Evolutionary conservation across 2,329 filamentous ascomycete species (phyloP).

Genomic region (Colletotrichum gigasporum): DNA sequence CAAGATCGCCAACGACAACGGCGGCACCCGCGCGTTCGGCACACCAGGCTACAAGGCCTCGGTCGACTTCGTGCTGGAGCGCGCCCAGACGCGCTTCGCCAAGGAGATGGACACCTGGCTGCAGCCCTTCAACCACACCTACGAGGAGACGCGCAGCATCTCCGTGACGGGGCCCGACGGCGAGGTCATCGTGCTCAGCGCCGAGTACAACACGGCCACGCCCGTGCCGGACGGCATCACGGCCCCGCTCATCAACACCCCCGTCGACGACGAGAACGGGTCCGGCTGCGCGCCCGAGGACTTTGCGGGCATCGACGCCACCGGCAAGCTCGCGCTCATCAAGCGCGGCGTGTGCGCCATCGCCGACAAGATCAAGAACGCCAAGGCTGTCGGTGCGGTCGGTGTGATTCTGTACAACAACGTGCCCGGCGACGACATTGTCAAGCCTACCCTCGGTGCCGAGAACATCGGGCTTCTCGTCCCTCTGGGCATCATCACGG

Average conservation of each 20-base stretch:
- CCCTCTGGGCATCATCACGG: constrained; percentile 46
- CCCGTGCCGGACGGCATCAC: constrained; percentile 47
- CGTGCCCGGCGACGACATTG: constrained; percentile 49
- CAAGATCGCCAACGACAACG: constrained; percentile 56
- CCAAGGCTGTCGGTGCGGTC: constrained; percentile 50
- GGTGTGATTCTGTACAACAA: constrained; percentile 71
- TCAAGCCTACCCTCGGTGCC: constrained; percentile 63
- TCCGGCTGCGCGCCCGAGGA: constrained; percentile 52
- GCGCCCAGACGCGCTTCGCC: constrained; percentile 40
- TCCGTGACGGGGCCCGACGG: constrained; percentile 54
- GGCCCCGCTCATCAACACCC: constrained; percentile 46
- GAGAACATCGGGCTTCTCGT: constrained; percentile 45
- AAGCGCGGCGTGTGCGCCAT: constrained; percentile 55
- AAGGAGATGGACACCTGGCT: constrained; percentile 52
- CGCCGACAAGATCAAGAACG: constrained; percentile 52
- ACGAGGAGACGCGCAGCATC: constrained; percentile 51
- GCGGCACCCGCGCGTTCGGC: constrained; percentile 62
- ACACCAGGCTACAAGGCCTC: constrained; percentile 61
- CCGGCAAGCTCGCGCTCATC: constrained; percentile 54
- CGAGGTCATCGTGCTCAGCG: constrained; percentile 50
- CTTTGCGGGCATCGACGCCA: constrained; percentile 52
- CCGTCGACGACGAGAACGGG: constrained; percentile 47
- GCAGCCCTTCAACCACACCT: constrained; percentile 48
- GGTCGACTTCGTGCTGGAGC: constrained; percentile 57
- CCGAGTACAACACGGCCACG: constrained; percentile 57